phyloP scores from a whole-genome alignment of 2,329 filamentous ascomycete genomes.

The Colletotrichum lentis region DNA sequence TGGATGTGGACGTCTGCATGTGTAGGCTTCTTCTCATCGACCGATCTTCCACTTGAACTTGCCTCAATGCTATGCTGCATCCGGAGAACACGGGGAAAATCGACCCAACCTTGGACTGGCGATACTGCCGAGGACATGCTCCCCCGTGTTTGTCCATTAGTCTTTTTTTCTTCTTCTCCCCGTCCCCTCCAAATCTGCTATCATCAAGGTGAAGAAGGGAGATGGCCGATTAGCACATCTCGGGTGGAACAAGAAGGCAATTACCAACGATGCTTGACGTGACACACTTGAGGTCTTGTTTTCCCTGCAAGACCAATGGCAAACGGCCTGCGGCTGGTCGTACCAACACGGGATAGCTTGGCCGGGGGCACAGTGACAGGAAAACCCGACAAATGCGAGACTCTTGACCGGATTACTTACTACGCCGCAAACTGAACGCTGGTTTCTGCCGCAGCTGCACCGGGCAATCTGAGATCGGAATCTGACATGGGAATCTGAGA shows the following conservation, averaged over 20 bases:
- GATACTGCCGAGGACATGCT: not conserved
- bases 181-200: not conserved
- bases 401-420: too few relatives aligned
- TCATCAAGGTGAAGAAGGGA: slow-evolving; percentile 2
- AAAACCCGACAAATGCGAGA: too few relatives aligned
- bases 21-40: not conserved
- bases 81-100: not conserved
- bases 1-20: not conserved
- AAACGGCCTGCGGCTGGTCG: not conserved
- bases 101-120: not conserved
- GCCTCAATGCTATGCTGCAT: slow-evolving; percentile 2
- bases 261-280: not conserved
- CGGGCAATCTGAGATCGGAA: slow-evolving; percentile 9
- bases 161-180: too few relatives aligned
- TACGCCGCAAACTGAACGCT: too few relatives aligned
- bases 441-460: not conserved
- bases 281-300: not conserved
- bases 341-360: too few relatives aligned
- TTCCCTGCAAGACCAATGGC: not conserved
- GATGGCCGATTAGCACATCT: not conserved
- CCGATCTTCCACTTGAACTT: not conserved
- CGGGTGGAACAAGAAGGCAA: slow-evolving; percentile 15
- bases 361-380: too few relatives aligned
- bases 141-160: not conserved
- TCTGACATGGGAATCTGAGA: slow-evolving; percentile 29